These are phyloP conservation scores for Kwoniella pini DNA, from an alignment of 768 basidiomycete genomes.

Conservation along the genomic window DNA sequence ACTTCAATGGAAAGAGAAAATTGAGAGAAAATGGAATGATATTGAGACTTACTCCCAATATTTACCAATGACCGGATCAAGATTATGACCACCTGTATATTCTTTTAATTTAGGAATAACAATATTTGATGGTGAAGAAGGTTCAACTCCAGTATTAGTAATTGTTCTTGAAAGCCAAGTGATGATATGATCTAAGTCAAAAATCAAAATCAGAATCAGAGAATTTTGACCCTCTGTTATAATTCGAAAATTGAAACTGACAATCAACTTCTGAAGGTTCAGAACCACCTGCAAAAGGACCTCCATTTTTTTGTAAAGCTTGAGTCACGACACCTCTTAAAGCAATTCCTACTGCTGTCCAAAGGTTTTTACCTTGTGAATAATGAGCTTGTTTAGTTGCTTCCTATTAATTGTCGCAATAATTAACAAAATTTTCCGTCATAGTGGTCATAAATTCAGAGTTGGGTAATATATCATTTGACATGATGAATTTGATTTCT, in stretches of 20 bases:
- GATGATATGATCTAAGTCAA: slow-evolving; percentile 43
- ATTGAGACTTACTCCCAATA: slow-evolving; percentile 48
- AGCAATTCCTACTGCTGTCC: slow-evolving; percentile 44
- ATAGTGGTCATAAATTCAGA: no score
- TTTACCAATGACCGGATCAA: slow-evolving; percentile 42
- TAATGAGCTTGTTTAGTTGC: slow-evolving; percentile 33
- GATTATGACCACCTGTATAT: slow-evolving; percentile 40
- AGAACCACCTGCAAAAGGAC: slow-evolving; percentile 38
- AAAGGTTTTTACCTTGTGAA: slow-evolving; percentile 31
- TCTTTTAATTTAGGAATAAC: slow-evolving; percentile 39
- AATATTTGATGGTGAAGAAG: slow-evolving; percentile 26
- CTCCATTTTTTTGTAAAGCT: slow-evolving; percentile 44
- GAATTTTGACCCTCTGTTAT: no score
- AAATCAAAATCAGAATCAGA: not conserved
- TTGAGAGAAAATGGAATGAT: no score
- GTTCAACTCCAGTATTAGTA: slow-evolving; percentile 40
- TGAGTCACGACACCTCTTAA: slow-evolving; percentile 44
- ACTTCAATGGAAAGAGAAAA: no score
- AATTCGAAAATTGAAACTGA: no score
- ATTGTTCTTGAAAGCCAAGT: slow-evolving; percentile 44
- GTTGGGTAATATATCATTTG: not conserved
- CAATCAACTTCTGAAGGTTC: slow-evolving; percentile 44
- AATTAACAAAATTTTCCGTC: no score
- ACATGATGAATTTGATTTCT: not conserved
- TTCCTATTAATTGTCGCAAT: slow-evolving; percentile 20